Base-by-base conservation (phyloP, 768 basidiomycete species). In the Astraeus odoratus region DNA sequence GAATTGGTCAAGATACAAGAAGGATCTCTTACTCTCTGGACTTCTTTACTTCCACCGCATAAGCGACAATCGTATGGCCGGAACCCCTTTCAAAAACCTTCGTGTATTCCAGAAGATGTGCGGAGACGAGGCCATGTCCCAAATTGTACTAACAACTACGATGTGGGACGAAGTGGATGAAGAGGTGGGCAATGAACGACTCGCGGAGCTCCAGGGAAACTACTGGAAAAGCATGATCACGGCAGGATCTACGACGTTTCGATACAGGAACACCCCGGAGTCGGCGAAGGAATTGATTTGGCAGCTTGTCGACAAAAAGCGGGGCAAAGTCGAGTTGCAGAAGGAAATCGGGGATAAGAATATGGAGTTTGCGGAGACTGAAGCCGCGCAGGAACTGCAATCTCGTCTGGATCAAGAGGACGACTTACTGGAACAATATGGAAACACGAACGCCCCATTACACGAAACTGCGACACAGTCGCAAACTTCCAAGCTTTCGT, bases 1-100 rank as follows among this genome's bases (percentile, higher is more conserved):
- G 4, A 10, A 18, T 16, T 39, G 35, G 8, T 27, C 24, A 16
- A 50, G 48, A 37, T 35, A 47, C 34, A 35, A 24, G 10, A 37
- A 47, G 33, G 36, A 12, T 9, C 31, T 19, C 41, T 64, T 57
- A n/a, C 46, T 74, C 5, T 58, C 69, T 2, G 71, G 71, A 3
- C 62, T 74, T 38, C 65, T 74, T 33, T 74, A 74, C 52, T 58
- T 73, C 51, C 72, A 73, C 46, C 67, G 71, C 37, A 38, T 25
- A 24, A 25, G 8, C 9, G 37, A 25, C 24, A 38, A 38, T 15
- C 37, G 37, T n/a, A 1, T 74, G 74, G 26, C 41, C 25, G 19
- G 73, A 71, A 47, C 58, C 64, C 54, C 59, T 59, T 73, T 47
- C 67, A 67, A 12, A 67, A 67, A 7, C 65, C 66, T 41, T 66